A percentile compares a stretch with the other conserved stretches of the same genome.
phyloP scores from a whole-genome alignment of 2,329 filamentous ascomycete species.

The Stagonosporopsis rhizophila region DNA sequence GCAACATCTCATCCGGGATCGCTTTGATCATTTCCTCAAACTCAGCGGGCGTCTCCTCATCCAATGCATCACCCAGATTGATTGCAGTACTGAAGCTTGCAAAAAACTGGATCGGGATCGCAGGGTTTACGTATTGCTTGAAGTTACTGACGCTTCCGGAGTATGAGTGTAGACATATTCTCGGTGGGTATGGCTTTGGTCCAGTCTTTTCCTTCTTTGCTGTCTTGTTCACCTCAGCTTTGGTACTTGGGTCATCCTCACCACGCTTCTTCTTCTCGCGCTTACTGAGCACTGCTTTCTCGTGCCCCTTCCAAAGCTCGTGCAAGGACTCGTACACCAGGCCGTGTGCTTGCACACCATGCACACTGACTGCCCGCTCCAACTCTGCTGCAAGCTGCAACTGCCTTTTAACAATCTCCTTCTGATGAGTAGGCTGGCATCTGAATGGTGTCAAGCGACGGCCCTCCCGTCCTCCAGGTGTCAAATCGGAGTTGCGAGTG shows the following conservation, averaged over 20 bases:
- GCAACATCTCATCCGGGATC: slow-evolving; percentile 77
- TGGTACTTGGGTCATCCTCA: slow-evolving; percentile 23
- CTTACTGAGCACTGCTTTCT: slow-evolving; percentile 67
- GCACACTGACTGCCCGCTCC: slow-evolving; percentile 70
- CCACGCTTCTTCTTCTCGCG: slow-evolving; percentile 57
- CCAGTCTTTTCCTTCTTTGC: slow-evolving; percentile 14
- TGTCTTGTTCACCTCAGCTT: slow-evolving; percentile 8
- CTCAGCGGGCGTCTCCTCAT: slow-evolving; percentile 57
- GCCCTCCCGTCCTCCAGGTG: slow-evolving; percentile 74
- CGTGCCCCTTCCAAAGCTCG: slow-evolving; percentile 73
- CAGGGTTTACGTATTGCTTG: slow-evolving; percentile 76
- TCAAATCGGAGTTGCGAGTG: slow-evolving; percentile 60
- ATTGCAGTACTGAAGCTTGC: slow-evolving; percentile 88
- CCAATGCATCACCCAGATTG: slow-evolving; percentile 68
- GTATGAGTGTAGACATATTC: slow-evolving; percentile 94
- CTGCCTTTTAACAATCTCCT: slow-evolving; percentile 69
- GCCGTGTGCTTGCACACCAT: slow-evolving; percentile 79
- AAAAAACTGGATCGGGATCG: slow-evolving; percentile 78
- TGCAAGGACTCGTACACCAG: slow-evolving; percentile 70
- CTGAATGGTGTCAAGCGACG: slow-evolving; percentile 71
- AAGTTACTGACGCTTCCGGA: slow-evolving; percentile 78
- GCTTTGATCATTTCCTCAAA: slow-evolving; percentile 72
- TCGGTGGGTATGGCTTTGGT: slow-evolving; percentile 75
- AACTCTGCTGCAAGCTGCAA: slow-evolving; percentile 74
- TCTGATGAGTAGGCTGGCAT: slow-evolving; percentile 74